Base-by-base conservation (phyloP, 805 yeast genomes). In the Monosporozyma unispora region DNA sequence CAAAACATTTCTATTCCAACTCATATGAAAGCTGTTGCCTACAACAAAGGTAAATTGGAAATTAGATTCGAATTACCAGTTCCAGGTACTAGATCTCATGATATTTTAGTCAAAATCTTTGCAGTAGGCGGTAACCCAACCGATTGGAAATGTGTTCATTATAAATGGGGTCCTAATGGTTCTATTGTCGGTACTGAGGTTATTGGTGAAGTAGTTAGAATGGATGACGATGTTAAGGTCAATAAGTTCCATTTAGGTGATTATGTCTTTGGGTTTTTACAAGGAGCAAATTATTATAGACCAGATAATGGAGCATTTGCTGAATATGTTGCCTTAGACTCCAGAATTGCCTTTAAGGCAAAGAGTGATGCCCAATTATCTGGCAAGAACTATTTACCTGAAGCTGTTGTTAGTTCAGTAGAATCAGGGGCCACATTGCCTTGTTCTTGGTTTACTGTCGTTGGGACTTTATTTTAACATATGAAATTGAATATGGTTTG, bases 371-470 rank as follows among this genome's bases (percentile, higher is more conserved):
- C 8, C 8, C 27, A 25, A 8, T 29, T 48, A 4, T 50, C 48
- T 29, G 49, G 48, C 3, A 31, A 19, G 21, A 54, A 50, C 14
- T 47, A 54, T 31, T 12, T 44, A 11, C 52, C 65, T 1, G 62
- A 56, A 18, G 66, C 63, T 8, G 54, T 58, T 1, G 61, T 78
- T 25, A 66, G 61, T 39, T 66, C 80, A 14, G 81, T 71, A 57
- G 87, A 82, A 67, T 82, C 74, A 50, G 88, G 86, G 19, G 81
- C 86, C 7, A 66, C 83, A 6, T 60, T 80, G 29, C 76, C 82
- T 31, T 67, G 79, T 46, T 73, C 80, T 23, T 58, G 77, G 44
- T 66, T 64, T 43, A 82, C 87, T 3, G 70, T 76, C 18, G 78
- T 72, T 16, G 59, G 59, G 50, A 67, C 71, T n/a, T 70, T 69